phyloP scores from a whole-genome alignment of 139 green algal species.

The Yamagishiella unicocca region DNA sequence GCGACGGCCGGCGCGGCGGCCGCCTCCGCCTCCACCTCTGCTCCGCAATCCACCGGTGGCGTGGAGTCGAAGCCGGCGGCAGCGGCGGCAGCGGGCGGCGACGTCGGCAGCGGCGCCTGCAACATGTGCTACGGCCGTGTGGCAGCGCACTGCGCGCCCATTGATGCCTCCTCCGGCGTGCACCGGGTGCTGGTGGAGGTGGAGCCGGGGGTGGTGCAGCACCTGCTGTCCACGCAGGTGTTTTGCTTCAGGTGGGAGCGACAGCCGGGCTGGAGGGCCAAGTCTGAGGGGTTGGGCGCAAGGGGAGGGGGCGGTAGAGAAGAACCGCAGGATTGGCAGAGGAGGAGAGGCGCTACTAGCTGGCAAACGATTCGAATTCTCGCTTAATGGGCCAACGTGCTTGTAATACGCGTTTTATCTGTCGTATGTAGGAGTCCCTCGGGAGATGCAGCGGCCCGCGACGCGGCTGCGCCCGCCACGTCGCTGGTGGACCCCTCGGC shows the following conservation, averaged over 20 bases:
- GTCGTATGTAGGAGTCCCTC: background rate
- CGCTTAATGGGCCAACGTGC: too few relatives aligned
- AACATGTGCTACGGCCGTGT: constrained; percentile 67
- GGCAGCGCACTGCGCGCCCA: constrained; percentile 56
- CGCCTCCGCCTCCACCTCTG: background rate
- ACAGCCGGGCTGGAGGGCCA: too few relatives aligned
- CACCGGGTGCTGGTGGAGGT: constrained; percentile 65
- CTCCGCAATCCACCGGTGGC: too few relatives aligned
- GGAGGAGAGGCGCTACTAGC: too few relatives aligned
- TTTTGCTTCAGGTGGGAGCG: constrained; percentile 49
- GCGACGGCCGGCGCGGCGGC: background rate
- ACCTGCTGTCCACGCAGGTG: constrained; percentile 67
- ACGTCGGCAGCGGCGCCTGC: background rate
- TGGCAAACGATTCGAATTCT: too few relatives aligned
- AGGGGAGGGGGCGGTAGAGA: too few relatives aligned
- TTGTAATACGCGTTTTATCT: too few relatives aligned
- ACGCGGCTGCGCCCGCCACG: background rate
- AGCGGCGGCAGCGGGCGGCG: background rate
- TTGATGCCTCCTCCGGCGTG: constrained; percentile 22
- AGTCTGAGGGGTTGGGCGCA: too few relatives aligned
- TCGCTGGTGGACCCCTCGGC: background rate
- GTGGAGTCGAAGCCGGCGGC: background rate
- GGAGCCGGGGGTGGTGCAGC: constrained; percentile 54
- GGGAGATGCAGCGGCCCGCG: background rate
- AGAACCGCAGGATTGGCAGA: too few relatives aligned